Evolutionary conservation across 345 rosid species (phyloP), one percentile per base, ranked within the genome.

Genomic region (Citrus mangshanensis): DNA sequence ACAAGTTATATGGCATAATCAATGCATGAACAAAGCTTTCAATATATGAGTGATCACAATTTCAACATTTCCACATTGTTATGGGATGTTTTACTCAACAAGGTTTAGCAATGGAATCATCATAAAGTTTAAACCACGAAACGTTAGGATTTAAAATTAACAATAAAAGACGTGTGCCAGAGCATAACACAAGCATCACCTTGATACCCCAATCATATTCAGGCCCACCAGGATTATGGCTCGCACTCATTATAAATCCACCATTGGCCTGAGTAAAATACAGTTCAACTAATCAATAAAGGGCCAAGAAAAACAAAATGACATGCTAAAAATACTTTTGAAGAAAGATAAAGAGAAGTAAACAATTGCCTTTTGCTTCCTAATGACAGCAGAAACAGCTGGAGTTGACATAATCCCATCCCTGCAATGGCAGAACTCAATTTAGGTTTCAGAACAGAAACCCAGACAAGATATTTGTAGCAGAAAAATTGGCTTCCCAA

Each of bases 191-290:
- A 34, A 42, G 78, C 56, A 82, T 82, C 83, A 95, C 98, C 99
- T 94, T 94, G 82, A 96, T 91, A 77, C 98, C 98, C 99, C 98
- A 96, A 75, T 93, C 98, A 85, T 94, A 93, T 25, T 93, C 94
- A 74, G 90, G 97, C 59, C 97, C 97, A n/a, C 97, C 97, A 77
- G 97, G 97, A 87, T 96, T 94, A 73, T 91, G 97, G 85, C 98
- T 96, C 79, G 98, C 98, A 73, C 98, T 94, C 99, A 96, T 91
- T 79, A 96, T 92, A 80, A 96, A 94, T 73, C 97, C 99, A 77
- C 97, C 99, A 82, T 87, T 94, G 35, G 98, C 97, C 97, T 91
- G 89, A 69, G 68, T 61, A 58, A 80, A 49, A 25, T 61, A 42
- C 21, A 32, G 38, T 25, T 59, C 16, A 46, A 37, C 32, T 58